Percentiles rank a stretch among this genome's conserved stretches.
These are phyloP conservation scores for Actinomortierella ambigua DNA, from an alignment of 371 early-diverging fungal genomes.

Conservation along the genomic window DNA sequence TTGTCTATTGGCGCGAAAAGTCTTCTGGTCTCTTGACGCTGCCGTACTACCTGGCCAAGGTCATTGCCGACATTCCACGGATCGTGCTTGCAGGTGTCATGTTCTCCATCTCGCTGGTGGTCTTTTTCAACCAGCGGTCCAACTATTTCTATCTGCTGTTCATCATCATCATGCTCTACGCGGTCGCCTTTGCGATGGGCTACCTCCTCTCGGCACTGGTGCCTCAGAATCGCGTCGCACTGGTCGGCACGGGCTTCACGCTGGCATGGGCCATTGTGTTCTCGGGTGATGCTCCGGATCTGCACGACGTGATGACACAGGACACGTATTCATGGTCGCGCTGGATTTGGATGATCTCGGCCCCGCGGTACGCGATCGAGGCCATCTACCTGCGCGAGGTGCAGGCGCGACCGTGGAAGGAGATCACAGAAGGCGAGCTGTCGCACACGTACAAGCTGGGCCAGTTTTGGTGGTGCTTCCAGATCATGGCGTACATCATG, in stretches of 20 bases:
- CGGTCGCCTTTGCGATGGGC: constrained; percentile 46
- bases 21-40: constrained; percentile 52
- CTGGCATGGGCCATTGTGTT: constrained; percentile 56
- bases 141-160: constrained; percentile 32
- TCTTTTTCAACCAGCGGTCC: constrained; percentile 54
- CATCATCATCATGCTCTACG: constrained; percentile 43
- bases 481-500: constrained; percentile 41
- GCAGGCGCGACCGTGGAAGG: constrained; percentile 45
- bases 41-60: constrained; percentile 58
- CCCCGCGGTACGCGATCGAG: constrained; percentile 59
- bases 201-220: constrained; percentile 53
- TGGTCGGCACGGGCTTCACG: constrained; percentile 53
- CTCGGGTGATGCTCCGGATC: constrained; percentile 51
- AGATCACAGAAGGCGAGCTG: constrained; percentile 27
- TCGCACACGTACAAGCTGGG: constrained; percentile 21
- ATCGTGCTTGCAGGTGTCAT: constrained; percentile 54
- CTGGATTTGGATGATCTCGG: constrained; percentile 48
- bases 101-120: constrained; percentile 52
- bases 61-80: constrained; percentile 56
- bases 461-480: constrained; percentile 41
- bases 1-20: constrained; percentile 60
- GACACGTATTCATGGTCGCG: constrained; percentile 28
- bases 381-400: constrained; percentile 55
- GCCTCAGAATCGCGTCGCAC: constrained; percentile 31
- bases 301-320: constrained; percentile 40